phyloP scores from a whole-genome alignment of 768 basidiomycete genomes.

The Holtermanniella nyarrowii region DNA sequence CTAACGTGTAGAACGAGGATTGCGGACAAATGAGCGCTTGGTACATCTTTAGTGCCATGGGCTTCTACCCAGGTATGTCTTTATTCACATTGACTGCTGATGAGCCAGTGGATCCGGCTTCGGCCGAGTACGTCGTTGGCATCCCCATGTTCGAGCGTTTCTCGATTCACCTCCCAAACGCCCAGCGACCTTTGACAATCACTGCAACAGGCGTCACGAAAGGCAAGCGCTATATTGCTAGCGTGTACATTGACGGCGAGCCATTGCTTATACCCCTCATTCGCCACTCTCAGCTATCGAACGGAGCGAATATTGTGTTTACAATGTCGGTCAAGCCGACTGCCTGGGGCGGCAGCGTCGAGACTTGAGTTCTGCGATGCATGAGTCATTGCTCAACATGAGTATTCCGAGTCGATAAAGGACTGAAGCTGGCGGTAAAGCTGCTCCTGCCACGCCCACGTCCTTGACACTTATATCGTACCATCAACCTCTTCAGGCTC shows the following conservation, averaged over 20 bases:
- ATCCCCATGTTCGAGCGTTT: constrained; percentile 52
- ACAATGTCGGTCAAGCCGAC: constrained; percentile 53
- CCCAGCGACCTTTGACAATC: constrained; percentile 46
- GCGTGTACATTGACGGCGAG: constrained; percentile 51
- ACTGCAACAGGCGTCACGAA: constrained; percentile 51
- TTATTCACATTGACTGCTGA: neutral
- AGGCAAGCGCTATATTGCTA: constrained; percentile 52
- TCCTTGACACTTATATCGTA: too few species aligned
- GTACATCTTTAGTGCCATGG: constrained; percentile 72
- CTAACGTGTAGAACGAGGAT: constrained; percentile 59
- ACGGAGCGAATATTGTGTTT: constrained; percentile 54
- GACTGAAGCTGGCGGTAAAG: too few species aligned
- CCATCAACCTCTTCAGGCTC: too few species aligned
- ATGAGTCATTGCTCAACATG: too few species aligned
- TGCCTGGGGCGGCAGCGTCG: too few species aligned
- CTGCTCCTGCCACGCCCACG: too few species aligned
- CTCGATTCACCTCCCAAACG: constrained; percentile 50
- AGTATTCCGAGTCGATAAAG: too few species aligned
- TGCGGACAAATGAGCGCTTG: constrained; percentile 86
- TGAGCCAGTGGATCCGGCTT: constrained; percentile 60
- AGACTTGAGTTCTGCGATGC: neutral
- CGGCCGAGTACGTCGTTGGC: constrained; percentile 64
- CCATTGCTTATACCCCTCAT: constrained; percentile 47
- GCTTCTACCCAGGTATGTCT: constrained; percentile 55
- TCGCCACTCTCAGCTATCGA: constrained; percentile 52